These are phyloP conservation scores for Verbena officinalis DNA, from an alignment of 257 asterid species.

Conservation along the genomic window DNA sequence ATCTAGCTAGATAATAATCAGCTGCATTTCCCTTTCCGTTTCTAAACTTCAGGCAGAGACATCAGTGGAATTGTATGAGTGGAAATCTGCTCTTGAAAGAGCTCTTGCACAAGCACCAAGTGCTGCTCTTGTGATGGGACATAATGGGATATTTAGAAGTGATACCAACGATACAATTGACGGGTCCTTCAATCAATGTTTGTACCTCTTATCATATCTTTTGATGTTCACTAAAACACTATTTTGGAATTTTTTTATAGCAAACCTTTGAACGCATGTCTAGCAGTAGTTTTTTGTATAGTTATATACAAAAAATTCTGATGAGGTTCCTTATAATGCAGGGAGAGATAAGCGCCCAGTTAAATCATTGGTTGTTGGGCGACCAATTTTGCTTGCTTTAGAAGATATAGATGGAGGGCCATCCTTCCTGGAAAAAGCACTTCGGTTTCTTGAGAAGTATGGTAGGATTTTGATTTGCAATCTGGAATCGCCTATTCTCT, in stretches of 20 bases:
- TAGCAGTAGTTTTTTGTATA: constrained; percentile 1
- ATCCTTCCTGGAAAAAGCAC: constrained; percentile 94
- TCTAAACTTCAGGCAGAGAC: constrained; percentile 74
- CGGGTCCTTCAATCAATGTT: constrained; percentile 83
- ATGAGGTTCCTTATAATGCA: constrained; percentile 38
- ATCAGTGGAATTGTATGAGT: constrained; percentile 84
- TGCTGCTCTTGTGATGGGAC: constrained; percentile 97
- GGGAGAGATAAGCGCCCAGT: constrained; percentile 93
- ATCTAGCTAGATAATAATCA: constrained; percentile 11
- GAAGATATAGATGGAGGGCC: constrained; percentile 98
- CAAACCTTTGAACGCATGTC: constrained; percentile 2
- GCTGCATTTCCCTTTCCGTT: constrained; percentile 27
- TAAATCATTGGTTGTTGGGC: constrained; percentile 92
- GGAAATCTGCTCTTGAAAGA: constrained; percentile 92
- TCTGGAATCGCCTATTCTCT: constrained; percentile 16
- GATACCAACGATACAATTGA: constrained; percentile 68
- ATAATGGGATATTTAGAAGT: constrained; percentile 83
- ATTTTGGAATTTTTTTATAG: constrained; percentile 22
- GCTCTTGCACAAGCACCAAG: constrained; percentile 95
- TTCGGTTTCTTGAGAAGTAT: constrained; percentile 81
- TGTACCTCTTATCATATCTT: constrained; percentile 37
- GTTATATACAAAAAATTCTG: constrained; percentile 21
- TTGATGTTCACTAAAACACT: constrained; percentile 19
- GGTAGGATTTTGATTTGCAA: constrained; percentile 49
- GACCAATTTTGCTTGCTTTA: constrained; percentile 88